Evolutionary conservation across 352 stramenopile genomes (phyloP).

Genomic region (Globisporangium lucens): DNA sequence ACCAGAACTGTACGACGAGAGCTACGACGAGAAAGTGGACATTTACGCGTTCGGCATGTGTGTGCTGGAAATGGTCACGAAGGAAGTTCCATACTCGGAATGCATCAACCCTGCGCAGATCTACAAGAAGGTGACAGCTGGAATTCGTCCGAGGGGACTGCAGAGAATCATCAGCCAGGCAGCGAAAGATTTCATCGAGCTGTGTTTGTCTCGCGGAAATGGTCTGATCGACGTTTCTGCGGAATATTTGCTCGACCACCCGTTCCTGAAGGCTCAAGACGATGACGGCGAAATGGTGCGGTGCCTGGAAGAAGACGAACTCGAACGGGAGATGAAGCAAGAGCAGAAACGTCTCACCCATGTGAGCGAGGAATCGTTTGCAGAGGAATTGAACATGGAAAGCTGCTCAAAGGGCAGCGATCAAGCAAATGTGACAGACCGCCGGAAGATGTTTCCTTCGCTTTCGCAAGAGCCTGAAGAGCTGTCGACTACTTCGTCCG

Average conservation of each 20-base stretch:
- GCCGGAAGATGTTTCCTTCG: constrained; percentile 51
- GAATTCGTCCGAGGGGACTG: constrained; percentile 69
- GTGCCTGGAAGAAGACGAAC: constrained; percentile 64
- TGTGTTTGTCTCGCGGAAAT: constrained; percentile 79
- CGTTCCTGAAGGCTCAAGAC: constrained; percentile 75
- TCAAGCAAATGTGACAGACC: constrained; percentile 26
- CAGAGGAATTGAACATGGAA: constrained; percentile 73
- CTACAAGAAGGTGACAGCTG: constrained; percentile 90
- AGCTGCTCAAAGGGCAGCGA: constrained; percentile 52
- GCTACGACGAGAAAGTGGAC: constrained; percentile 96
- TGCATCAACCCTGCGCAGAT: constrained; percentile 91
- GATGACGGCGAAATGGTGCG: constrained; percentile 80
- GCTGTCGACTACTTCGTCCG: constrained; percentile 33
- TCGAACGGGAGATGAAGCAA: constrained; percentile 48
- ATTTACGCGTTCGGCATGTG: constrained; percentile 99
- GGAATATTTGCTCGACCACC: constrained; percentile 68
- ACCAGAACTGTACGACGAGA: constrained; percentile 98
- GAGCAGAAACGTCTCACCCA: constrained; percentile 47
- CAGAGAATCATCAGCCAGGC: constrained; percentile 73
- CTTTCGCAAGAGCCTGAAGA: constrained; percentile 54
- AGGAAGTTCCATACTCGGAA: constrained; percentile 98
- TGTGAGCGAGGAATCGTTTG: constrained; percentile 63
- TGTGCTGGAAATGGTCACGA: constrained; percentile 99
- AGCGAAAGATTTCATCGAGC: constrained; percentile 79
- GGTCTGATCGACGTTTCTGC: constrained; percentile 79